Evolutionary conservation across 2,329 filamentous ascomycete species (phyloP), one percentile per base, ranked within the genome.

Genomic region (Neofusicoccum kwambonambiense): DNA sequence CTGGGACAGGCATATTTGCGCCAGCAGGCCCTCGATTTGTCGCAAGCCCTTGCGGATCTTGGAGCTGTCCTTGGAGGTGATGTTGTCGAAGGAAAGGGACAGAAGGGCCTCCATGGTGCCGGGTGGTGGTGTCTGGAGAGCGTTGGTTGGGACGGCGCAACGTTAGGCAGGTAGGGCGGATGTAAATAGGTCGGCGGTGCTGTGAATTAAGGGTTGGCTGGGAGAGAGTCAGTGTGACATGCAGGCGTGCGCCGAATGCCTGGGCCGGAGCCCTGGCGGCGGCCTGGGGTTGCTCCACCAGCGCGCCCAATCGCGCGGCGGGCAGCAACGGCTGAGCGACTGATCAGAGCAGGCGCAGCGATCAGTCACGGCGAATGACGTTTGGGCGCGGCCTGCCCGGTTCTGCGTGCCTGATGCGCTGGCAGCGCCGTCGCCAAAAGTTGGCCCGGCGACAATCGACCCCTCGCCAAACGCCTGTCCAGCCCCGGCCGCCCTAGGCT

Each of bases 41-140:
- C 92, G 90, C 70, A 98, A 81, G 60, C 94, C 95, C 81, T 97
- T 98, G 71, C 92, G 90, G 75, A 98, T 91, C 81, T 97, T 97
- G 76, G 86, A 84, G 65, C 89, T 89, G 72, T 97, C 93, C 77
- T 93, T 93, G 56, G 93, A 97, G 67, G 93, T 96, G 69, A 97
- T 89, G 79, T 96, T 96, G 82, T 97, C 93, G 79, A 98, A 98
- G 67, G 94, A 93, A 76, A 96, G 88, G 50, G 92, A 96, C 64
- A 98, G 84, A 34, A 98, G 86, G 61, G 91, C 88, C 82, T 98
- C 95, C 95, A 98, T 98, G 61, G 70, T 68, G 70, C 67, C 13
- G 47, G 56, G 19, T 13, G 54, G 49, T 47, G 61, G 17, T 27
- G 39, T 19, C 34, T 12, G 41, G 49, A 34, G 39, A n/a, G 52